Evolutionary conservation across 2,329 filamentous ascomycete genomes (phyloP).

Genomic region (Ustulina deusta): DNA sequence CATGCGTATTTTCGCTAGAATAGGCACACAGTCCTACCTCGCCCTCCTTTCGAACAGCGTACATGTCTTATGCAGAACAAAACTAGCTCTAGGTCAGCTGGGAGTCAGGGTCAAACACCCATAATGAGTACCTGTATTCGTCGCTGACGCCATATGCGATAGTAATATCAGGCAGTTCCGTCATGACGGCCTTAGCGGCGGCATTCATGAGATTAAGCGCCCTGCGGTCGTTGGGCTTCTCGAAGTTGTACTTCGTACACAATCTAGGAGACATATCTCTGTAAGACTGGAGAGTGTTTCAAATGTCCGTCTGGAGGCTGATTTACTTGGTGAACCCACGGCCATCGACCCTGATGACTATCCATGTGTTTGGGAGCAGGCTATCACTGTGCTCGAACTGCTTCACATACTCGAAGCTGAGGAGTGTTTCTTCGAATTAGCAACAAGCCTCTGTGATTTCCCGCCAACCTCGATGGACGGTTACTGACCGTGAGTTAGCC

Average conservation of each 20-base stretch:
- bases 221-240: constrained; percentile 90
- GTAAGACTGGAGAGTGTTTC: constrained; percentile 1
- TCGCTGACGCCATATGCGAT: constrained; percentile 95
- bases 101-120: background rate
- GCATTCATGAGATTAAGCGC: constrained; percentile 95
- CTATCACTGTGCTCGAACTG: constrained; percentile 85
- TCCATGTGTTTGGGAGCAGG: constrained; percentile 92
- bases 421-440: constrained; percentile 39
- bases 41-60: constrained; percentile 86
- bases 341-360: constrained; percentile 93
- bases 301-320: background rate
- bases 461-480: background rate
- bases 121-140: constrained; percentile 76
- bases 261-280: constrained; percentile 66
- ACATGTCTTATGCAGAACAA: constrained; percentile 87
- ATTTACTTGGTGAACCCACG: constrained; percentile 91
- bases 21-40: constrained; percentile 64
- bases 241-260: constrained; percentile 83
- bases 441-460: background rate
- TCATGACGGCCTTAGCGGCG: constrained; percentile 86
- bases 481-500: constrained; percentile 67
- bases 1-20: constrained; percentile 11
- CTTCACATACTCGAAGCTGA: constrained; percentile 93
- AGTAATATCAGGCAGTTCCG: constrained; percentile 84
- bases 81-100: constrained; percentile 64